Evolutionary conservation across 108 stramenopile species (phyloP).

Genomic region (Pseudonitzschia delicatissima): DNA sequence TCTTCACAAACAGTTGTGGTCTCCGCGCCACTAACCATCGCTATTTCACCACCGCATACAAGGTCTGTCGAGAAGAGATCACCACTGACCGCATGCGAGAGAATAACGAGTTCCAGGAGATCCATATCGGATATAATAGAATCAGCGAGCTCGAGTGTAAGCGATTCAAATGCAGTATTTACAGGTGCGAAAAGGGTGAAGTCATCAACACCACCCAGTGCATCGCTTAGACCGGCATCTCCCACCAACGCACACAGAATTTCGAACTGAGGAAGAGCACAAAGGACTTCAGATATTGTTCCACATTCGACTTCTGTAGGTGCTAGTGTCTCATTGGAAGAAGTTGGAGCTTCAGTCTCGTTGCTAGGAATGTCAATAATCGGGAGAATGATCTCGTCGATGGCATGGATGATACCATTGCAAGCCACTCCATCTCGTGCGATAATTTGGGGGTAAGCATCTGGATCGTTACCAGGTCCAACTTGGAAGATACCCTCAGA

Average conservation of each 20-base stretch:
- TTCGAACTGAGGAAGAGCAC: conserved; percentile 9
- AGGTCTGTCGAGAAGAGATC: conserved; percentile 1
- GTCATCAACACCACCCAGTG: background rate
- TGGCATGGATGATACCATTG: conserved; percentile 49
- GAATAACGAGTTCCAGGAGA: conserved; percentile 16
- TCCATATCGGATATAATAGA: conserved; percentile 10
- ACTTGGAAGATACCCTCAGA: conserved; percentile 6
- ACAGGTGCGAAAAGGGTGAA: conserved; percentile 41
- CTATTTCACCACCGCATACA: conserved; percentile 5
- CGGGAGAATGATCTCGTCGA: conserved; percentile 33
- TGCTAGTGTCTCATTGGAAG: background rate
- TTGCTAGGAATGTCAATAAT: background rate
- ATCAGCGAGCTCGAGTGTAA: conserved; percentile 29
- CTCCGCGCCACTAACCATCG: conserved; percentile 28
- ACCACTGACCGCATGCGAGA: conserved; percentile 26
- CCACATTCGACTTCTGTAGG: background rate
- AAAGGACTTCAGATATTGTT: background rate
- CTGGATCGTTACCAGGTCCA: conserved; percentile 14
- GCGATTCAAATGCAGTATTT: conserved; percentile 39
- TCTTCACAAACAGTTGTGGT: conserved; percentile 19
- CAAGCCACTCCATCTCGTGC: conserved; percentile 26
- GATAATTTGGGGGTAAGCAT: conserved; percentile 9
- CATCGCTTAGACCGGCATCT: background rate
- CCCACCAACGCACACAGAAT: background rate
- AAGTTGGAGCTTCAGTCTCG: background rate